Percentiles rank a stretch among this genome's conserved stretches.
Evolutionary conservation across 1,284 basidiomycete genomes (phyloP).

Genomic region (Erythrobasidium hasegawianum): DNA sequence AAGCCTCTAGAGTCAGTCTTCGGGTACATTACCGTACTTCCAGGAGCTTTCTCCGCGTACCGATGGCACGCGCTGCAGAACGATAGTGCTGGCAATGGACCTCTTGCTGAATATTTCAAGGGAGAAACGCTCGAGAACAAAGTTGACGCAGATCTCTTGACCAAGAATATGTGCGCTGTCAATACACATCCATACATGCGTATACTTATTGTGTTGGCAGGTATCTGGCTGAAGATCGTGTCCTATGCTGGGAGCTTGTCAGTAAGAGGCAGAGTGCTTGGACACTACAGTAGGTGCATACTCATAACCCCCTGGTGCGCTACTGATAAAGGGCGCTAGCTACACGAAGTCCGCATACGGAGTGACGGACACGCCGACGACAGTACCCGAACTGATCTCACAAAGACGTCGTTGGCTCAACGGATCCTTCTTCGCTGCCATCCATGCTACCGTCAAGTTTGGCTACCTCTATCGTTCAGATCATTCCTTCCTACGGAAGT

Average conservation of each 20-base stretch:
- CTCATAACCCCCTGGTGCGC: constrained; percentile 37
- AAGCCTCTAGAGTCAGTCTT: constrained; percentile 76
- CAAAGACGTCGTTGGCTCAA: constrained; percentile 96
- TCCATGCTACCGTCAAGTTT: constrained; percentile 79
- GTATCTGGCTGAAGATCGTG: constrained; percentile 44
- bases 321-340: constrained; percentile 59
- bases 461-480: constrained; percentile 84
- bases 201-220: constrained; percentile 28
- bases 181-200: neutral
- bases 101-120: constrained; percentile 84
- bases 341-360: constrained; percentile 90
- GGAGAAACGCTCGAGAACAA: constrained; percentile 71
- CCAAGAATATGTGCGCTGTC: constrained; percentile 78
- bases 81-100: constrained; percentile 74
- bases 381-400: constrained; percentile 79
- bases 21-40: constrained; percentile 79
- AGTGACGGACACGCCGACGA: constrained; percentile 78
- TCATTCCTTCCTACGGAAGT: constrained; percentile 76
- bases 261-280: constrained; percentile 79
- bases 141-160: constrained; percentile 50
- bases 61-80: constrained; percentile 79
- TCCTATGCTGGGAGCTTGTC: constrained; percentile 69
- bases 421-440: constrained; percentile 59
- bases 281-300: constrained; percentile 69
- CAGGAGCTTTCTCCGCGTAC: constrained; percentile 89